These are phyloP conservation scores for Petunia hybrid DNA, from an alignment of 305 asterid species.

Conservation along the genomic window DNA sequence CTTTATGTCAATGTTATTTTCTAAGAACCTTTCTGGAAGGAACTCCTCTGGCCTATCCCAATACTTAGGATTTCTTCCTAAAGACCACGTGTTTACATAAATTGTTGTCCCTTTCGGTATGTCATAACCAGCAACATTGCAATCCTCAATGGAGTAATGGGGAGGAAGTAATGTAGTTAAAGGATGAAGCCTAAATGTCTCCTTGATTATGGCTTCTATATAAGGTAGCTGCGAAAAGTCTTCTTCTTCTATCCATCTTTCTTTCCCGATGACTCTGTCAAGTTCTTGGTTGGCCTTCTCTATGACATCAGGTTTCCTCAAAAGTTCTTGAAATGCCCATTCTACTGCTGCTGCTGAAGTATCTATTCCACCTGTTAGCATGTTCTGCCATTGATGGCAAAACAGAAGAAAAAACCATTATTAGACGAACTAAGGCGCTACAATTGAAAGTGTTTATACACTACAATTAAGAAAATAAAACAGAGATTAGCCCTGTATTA, in stretches of 20 bases:
- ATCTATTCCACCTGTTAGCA: slow-evolving; percentile 45
- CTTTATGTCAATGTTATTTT: background rate
- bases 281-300: slow-evolving; percentile 40
- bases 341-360: slow-evolving; percentile 48
- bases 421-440: no score
- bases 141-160: slow-evolving; percentile 36
- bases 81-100: slow-evolving; percentile 14
- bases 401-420: no score
- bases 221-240: slow-evolving; percentile 25
- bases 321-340: slow-evolving; percentile 49
- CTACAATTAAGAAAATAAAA: background rate
- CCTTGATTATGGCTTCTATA: slow-evolving; percentile 27
- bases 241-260: slow-evolving; percentile 42
- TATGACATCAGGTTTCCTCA: slow-evolving; percentile 28
- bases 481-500: no score
- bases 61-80: no score
- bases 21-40: no score
- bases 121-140: slow-evolving; percentile 26
- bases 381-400: slow-evolving; percentile 38
- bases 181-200: slow-evolving; percentile 39
- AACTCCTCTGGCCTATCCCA: no score
- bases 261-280: slow-evolving; percentile 36
- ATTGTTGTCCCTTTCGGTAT: slow-evolving; percentile 35
- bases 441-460: no score
- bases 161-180: slow-evolving; percentile 30